phyloP scores from a whole-genome alignment of 306 rosid species.

The Casuarina cunninghamiana region DNA sequence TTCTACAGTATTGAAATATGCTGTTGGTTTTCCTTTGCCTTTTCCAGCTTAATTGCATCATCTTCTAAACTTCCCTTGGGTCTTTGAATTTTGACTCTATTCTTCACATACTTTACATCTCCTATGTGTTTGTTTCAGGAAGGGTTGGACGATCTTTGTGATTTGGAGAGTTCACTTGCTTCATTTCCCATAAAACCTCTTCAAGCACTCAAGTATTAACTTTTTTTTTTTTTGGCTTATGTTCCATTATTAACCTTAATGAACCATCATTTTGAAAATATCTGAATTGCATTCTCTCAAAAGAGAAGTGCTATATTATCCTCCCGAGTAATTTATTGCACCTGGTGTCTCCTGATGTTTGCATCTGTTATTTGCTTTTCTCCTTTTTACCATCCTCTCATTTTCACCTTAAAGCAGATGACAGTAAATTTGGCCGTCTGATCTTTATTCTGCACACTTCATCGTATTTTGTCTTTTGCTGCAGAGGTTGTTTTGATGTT shows the following conservation, averaged over 20 bases:
- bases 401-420: background rate
- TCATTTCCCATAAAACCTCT: conserved; percentile 89
- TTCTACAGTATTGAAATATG: conserved; percentile 22
- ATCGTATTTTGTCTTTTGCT: conserved; percentile 20
- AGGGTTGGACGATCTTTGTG: conserved; percentile 62
- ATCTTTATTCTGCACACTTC: background rate
- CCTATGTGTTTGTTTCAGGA: conserved; percentile 57
- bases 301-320: background rate
- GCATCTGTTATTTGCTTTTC: background rate
- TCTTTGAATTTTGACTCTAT: conserved; percentile 20
- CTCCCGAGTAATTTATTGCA: background rate
- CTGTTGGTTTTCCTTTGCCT: background rate
- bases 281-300: background rate
- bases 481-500: conserved; percentile 85
- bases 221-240: conserved; percentile 11
- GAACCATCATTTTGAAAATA: background rate
- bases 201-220: conserved; percentile 80
- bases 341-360: background rate
- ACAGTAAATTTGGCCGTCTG: background rate
- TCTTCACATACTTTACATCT: conserved; percentile 20
- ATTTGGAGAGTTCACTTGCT: conserved; percentile 82
- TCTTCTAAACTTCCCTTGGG: conserved; percentile 13
- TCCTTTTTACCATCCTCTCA: background rate
- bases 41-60: background rate
- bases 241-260: background rate